A percentile compares a stretch with the other conserved stretches of the same genome.
Evolutionary conservation across 345 rosid species (phyloP).

Genomic region (Pistacia vera): DNA sequence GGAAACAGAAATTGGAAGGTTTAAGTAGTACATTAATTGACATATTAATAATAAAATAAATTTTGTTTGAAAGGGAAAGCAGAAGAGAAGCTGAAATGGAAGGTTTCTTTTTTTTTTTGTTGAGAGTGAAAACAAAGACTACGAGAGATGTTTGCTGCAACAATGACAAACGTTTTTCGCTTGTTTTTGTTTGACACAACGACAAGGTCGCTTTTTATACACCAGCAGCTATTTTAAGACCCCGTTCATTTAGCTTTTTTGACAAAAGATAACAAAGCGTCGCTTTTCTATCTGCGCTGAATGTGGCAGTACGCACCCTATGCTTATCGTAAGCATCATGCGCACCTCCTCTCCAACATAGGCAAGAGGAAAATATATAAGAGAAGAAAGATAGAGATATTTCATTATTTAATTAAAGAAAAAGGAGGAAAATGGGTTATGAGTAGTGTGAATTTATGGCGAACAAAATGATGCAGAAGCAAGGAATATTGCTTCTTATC

Average conservation of each 20-base stretch:
- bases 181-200: not conserved
- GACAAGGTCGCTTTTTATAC: not conserved
- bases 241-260: slow-evolving; percentile 27
- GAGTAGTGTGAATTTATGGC: slow-evolving; percentile 63
- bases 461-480: slow-evolving; percentile 70
- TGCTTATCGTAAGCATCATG: not conserved
- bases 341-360: too few relatives aligned
- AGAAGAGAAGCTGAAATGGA: not conserved
- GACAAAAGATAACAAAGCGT: slow-evolving; percentile 7
- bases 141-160: too few relatives aligned
- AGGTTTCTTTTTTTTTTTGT: too few relatives aligned
- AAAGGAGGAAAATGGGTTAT: slow-evolving; percentile 17
- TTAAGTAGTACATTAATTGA: slow-evolving; percentile 11
- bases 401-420: too few relatives aligned
- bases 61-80: slow-evolving; percentile 10
- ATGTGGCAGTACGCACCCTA: slow-evolving; percentile 2
- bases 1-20: slow-evolving; percentile 14
- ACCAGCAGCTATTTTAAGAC: slow-evolving; percentile 18
- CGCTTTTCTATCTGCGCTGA: slow-evolving; percentile 11
- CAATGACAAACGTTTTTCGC: too few relatives aligned
- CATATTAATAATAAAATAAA: too few relatives aligned
- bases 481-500: slow-evolving; percentile 61
- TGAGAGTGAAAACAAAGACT: slow-evolving; percentile 9
- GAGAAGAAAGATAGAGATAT: too few relatives aligned
- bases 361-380: too few relatives aligned